Evolutionary conservation across 805 yeast species (phyloP).

Genomic region (Cyberlindnera veronae): DNA sequence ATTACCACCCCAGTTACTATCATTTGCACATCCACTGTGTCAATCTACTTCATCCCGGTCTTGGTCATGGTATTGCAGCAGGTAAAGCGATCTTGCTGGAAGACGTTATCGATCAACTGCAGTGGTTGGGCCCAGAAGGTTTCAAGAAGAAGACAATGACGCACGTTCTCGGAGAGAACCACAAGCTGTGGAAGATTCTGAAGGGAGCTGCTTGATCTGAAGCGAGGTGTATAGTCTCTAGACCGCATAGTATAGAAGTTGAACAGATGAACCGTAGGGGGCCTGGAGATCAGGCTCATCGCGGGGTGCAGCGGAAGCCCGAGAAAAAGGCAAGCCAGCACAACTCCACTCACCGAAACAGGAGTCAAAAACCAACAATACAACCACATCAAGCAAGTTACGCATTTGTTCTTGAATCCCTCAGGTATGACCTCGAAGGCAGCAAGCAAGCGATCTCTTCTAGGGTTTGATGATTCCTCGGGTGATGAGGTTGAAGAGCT

Average conservation of each 20-base stretch:
- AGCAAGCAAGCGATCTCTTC: conserved; percentile 9
- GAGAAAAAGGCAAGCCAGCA: too few species aligned
- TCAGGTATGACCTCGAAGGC: conserved; percentile 7
- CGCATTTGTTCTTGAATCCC: too few species aligned
- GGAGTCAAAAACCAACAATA: too few species aligned
- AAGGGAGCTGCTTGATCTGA: not conserved
- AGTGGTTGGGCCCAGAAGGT: conserved; percentile 51
- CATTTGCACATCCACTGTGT: conserved; percentile 94
- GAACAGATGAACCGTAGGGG: too few species aligned
- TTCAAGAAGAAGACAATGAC: conserved; percentile 54
- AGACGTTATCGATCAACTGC: conserved; percentile 73
- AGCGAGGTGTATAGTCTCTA: not conserved
- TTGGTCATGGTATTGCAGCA: conserved; percentile 60
- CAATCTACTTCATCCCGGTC: conserved; percentile 62
- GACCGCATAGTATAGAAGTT: not conserved
- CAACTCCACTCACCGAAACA: too few species aligned
- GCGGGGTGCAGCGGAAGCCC: too few species aligned
- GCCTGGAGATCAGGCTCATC: too few species aligned
- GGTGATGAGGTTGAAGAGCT: conserved; percentile 2
- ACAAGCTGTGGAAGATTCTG: conserved; percentile 57
- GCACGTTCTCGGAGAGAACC: conserved; percentile 72
- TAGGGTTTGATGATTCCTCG: conserved; percentile 23
- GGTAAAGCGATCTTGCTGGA: conserved; percentile 85
- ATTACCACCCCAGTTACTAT: conserved; percentile 94
- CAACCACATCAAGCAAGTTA: too few species aligned